Base-by-base conservation (phyloP, 2,329 filamentous ascomycete species). In the Sordariomycetes sp. region DNA sequence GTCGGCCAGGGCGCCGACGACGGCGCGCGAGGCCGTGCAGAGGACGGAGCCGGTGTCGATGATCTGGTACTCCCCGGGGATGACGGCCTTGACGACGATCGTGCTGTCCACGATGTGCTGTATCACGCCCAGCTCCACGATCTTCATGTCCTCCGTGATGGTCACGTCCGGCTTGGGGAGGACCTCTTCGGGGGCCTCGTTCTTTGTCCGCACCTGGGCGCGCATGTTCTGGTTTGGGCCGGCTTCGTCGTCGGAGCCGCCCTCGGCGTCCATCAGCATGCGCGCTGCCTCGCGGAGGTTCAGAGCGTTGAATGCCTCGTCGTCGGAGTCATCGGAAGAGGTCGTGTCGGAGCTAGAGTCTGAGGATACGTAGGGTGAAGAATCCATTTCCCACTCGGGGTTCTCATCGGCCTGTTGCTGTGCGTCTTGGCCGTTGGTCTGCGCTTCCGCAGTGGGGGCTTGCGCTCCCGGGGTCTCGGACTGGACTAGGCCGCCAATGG, bases 351-450 rank as follows among this genome's bases (percentile, higher is more conserved):
- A 82, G 64, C 72, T 77, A 4, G 80, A 82, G 16, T 82, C 78
- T 0, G 78, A 79, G 6, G 86, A 89, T 65, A 86, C 83, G 66
- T 88, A 88, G 0, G 88, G 88, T 0, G 87, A 89, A 1, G 88
- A 91, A 65, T 93, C 89, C 8, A 79, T 75, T 67, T 96, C 90
- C 89, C 90, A 97, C 70, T 97, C 92, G 3, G 88, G 86, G 52
- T 87, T 77, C 12, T 72, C 75, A 58, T 65, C 64, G 52, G 32
- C 48, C 24, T 37, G 25, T 43, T 50, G 35, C 34, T 28, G 53
- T 58, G 5, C 20, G 55, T 43, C 32, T 52, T 51, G 40, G 55
- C 24, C 28, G 34, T 43, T 51, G 20, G 54, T 35, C 28, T 62
- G 54, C 34, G 34, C 46, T 34, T 62, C 50, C 34, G 34, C 35